A percentile compares a stretch with the other conserved stretches of the same genome.
Evolutionary conservation across 768 basidiomycete species (phyloP).

Genomic region (Suillus luteus): DNA sequence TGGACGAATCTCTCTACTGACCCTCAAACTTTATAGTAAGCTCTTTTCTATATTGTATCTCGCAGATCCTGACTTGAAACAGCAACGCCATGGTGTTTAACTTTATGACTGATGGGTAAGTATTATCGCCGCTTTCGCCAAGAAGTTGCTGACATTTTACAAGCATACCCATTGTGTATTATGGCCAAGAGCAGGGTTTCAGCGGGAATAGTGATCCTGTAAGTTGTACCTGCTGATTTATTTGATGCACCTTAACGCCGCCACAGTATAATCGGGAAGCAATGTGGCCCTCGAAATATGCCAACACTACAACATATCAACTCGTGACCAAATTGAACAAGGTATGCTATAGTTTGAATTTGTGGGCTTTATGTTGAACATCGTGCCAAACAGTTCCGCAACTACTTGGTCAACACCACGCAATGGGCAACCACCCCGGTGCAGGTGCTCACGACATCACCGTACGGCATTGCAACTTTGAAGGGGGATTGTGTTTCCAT

Average conservation of each 20-base stretch:
- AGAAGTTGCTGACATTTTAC: conserved; percentile 1
- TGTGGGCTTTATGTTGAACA: neutral
- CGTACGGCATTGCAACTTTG: conserved; percentile 59
- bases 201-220: conserved; percentile 68
- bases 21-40: conserved; percentile 68
- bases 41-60: conserved; percentile 7
- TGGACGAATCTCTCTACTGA: conserved; percentile 76
- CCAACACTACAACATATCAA: conserved; percentile 57
- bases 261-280: conserved; percentile 72
- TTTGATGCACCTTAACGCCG: conserved; percentile 10
- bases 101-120: conserved; percentile 72
- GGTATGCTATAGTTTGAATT: conserved; percentile 32
- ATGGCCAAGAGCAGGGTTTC: conserved; percentile 78
- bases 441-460: conserved; percentile 51
- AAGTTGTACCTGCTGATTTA: conserved; percentile 22
- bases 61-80: conserved; percentile 8
- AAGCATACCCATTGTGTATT: conserved; percentile 79
- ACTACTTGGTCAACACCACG: conserved; percentile 55
- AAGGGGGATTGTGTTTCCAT: conserved; percentile 65
- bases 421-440: conserved; percentile 55
- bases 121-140: neutral
- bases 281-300: conserved; percentile 69
- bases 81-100: conserved; percentile 76
- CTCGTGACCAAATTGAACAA: conserved; percentile 62
- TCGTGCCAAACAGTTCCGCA: conserved; percentile 51